Evolutionary conservation across 2,329 filamentous ascomycete genomes (phyloP), one percentile per base, ranked within the genome.

Genomic region (Penicillium capsulatum): DNA sequence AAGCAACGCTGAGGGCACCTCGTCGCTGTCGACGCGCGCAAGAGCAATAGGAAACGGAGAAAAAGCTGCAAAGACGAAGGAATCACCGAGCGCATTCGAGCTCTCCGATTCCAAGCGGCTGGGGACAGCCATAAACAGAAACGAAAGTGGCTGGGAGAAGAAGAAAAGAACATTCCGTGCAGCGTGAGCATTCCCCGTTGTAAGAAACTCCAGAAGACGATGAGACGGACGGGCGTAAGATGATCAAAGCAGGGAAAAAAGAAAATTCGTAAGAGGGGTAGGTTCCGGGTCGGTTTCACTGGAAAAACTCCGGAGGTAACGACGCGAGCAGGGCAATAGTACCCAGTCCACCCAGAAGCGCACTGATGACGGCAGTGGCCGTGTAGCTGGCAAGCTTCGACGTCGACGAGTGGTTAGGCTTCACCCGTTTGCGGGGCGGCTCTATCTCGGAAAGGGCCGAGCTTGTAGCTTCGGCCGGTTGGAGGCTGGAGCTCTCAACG

Each of bases 271-370:
- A n/a, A 22, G 19, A 5, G 9, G 19, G 5, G 5, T 22, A 22
- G 9, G 19, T 5, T 9, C 26, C 11, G 26, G 10, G 13, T 7
- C 6, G 11, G 19, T 5, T 52, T 16, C 10, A 68, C 27, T 57
- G 49, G 48, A 71, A 71, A 48, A 63, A 71, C 36, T 69, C 65
- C 4, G 61, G 54, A 7, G 69, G 69, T 10, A 72, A 57, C 16
- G 67, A 58, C 9, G 67, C 66, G 31, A 72, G 55, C 13, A 62
- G 51, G 29, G 62, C 57, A 28, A 71, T 58, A 11, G 66, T 66
- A 15, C 67, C 62, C 22, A 71, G 53, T 4, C 66, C 62, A 34
- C 69, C 69, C 30, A 68, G 57, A 11, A 69, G 42, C 24, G 65
- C 66, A 16, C 68, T 67, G 4, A 65, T 45, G 2, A 66, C 40